Base-by-base conservation (phyloP, 1,284 basidiomycete species). In the Coniferiporia sulphurascens region DNA sequence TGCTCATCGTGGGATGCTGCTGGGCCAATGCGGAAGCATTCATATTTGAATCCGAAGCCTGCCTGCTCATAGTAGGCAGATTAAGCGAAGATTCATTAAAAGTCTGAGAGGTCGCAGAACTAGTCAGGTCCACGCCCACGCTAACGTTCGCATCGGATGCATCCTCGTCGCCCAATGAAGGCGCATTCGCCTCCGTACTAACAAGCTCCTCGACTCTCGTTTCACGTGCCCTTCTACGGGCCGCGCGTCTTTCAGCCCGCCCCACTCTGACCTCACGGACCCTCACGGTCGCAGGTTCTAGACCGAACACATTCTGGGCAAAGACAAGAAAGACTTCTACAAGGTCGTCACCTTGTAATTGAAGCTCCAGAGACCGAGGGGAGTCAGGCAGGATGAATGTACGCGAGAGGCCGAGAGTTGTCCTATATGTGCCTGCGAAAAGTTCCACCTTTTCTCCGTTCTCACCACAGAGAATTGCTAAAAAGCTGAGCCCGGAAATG, bases 361-460 rank as follows among this genome's bases (percentile, higher is more conserved):
- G 89, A 36, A 94, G 76, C 71, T 93, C 92, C 55, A 94, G 74
- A 4, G 88, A 89, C 48, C 88, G 82, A 9, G 91, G 91, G 17
- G 91, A 91, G 69, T 94, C 91, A 0, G 91, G 91, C 27, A 94
- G 76, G 63, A 94, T 93, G 70, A 94, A 94, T 1, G 91, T 94
- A 46, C 91, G 82, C 19, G 87, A 89, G 44, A 90, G 78, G 1
- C 88, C 87, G 8, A 91, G 79, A 1, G 91, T 88, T 19, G 88
- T 89, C 49, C 87, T 79, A 66, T 89, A 91, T 12, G 89, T 91
- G 35, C 89, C 91, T 35, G 92, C 92, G 71, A 94, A 94, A 3
- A 94, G 76, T 67, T 94, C 91, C 53, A 94, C 91, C 67, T 93
- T 91, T 73, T 94, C 91, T n/a, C 91, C 91, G 64, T 85, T 87